Percentiles rank a stretch among this genome's conserved stretches.
phyloP scores from a whole-genome alignment of 108 stramenopile genomes.

The Fragilaria radians region DNA sequence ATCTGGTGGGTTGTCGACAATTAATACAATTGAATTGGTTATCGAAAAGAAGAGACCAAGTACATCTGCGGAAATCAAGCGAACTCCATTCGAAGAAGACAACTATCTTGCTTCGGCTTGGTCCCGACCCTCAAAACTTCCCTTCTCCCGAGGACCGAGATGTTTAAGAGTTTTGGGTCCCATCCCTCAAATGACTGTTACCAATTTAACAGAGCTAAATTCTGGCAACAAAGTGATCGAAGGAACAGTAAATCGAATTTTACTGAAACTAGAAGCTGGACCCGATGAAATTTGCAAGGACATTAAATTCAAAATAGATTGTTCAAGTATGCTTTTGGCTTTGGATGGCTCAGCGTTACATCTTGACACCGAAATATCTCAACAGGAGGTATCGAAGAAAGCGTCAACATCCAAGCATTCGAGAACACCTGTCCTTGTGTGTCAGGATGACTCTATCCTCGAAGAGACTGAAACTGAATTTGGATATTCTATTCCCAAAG shows the following conservation, averaged over 20 bases:
- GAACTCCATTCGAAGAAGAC: slow-evolving; percentile 69
- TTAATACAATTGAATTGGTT: slow-evolving; percentile 24
- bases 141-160: slow-evolving; percentile 55
- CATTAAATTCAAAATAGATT: slow-evolving; percentile 34
- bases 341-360: slow-evolving; percentile 18
- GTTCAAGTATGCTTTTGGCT: slow-evolving; percentile 32
- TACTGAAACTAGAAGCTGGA: slow-evolving; percentile 52
- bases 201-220: slow-evolving; percentile 47
- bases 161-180: slow-evolving; percentile 67
- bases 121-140: slow-evolving; percentile 50
- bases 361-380: slow-evolving; percentile 1
- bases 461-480: slow-evolving; percentile 8
- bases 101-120: slow-evolving; percentile 71
- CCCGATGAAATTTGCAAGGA: slow-evolving; percentile 42
- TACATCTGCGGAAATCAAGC: slow-evolving; percentile 21
- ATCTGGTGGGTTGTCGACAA: slow-evolving; percentile 6
- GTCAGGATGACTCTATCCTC: slow-evolving; percentile 1
- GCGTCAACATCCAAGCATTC: not conserved
- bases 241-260: slow-evolving; percentile 80
- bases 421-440: slow-evolving; percentile 28
- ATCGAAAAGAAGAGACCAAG: slow-evolving; percentile 23
- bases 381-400: slow-evolving; percentile 3
- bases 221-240: slow-evolving; percentile 56
- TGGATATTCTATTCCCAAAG: slow-evolving; percentile 47
- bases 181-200: slow-evolving; percentile 49